Conservation (phyloP, 2,329 filamentous ascomycete genomes). For the Xylaria sp. region DNA sequence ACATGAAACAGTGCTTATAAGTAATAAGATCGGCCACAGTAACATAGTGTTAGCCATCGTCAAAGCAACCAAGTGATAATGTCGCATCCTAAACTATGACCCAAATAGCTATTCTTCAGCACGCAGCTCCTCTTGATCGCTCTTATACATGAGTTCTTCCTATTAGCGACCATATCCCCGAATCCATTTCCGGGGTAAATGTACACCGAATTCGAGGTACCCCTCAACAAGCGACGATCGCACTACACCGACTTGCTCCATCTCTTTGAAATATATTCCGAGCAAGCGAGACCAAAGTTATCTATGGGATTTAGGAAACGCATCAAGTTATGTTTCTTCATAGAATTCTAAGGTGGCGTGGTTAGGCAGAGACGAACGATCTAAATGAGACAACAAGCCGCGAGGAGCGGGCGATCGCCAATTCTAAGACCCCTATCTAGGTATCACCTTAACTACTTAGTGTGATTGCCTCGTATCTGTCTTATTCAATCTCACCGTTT, state of each 20-base stretch:
- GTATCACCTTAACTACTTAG: not conserved
- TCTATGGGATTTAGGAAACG: not conserved
- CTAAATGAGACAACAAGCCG: not conserved
- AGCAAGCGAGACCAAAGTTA: not conserved
- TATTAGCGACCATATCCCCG: slow-evolving; percentile 15
- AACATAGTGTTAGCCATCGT: slow-evolving; percentile 11
- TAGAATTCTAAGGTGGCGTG: not conserved
- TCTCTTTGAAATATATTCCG: not conserved
- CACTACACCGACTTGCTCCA: not conserved
- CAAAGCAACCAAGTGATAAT: not conserved
- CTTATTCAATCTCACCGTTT: slow-evolving; percentile 30
- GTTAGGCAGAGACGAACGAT: not conserved
- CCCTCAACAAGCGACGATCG: slow-evolving; percentile 21
- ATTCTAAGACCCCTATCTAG: no score
- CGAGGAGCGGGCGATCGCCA: no score
- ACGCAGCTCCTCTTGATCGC: not conserved
- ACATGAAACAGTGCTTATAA: slow-evolving; percentile 18
- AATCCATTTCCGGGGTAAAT: slow-evolving; percentile 33
- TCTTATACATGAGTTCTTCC: slow-evolving; percentile 3
- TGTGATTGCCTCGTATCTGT: slow-evolving; percentile 34
- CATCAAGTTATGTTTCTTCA: not conserved
- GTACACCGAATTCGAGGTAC: slow-evolving; percentile 31
- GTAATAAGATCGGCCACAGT: slow-evolving; percentile 13
- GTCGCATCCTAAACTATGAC: not conserved
- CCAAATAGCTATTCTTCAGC: not conserved